A percentile compares a stretch with the other conserved stretches of the same genome.
Conservation (phyloP, 441 rosid species). For the Adansonia gregorii region DNA sequence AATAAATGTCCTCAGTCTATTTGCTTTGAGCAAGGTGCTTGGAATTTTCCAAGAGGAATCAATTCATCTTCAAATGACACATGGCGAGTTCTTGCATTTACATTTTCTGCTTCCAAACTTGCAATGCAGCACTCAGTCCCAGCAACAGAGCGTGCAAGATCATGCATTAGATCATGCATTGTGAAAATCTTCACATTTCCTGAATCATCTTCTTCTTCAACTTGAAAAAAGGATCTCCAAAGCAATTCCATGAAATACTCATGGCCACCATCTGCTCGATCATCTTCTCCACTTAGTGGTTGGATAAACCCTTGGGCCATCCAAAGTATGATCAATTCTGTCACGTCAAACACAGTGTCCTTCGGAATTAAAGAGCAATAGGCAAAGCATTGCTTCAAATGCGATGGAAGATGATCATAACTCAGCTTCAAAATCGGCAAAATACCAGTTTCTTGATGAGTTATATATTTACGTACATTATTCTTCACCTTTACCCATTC, state of each 20-base stretch:
- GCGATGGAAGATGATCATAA: conserved; percentile 5
- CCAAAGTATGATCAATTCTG: conserved; percentile 22
- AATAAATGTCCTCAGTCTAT: neutral
- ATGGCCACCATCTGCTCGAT: neutral
- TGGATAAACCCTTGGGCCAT: conserved; percentile 36
- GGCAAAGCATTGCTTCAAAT: conserved; percentile 16
- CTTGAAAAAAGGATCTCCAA: conserved; percentile 34
- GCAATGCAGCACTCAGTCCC: neutral
- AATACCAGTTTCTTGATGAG: neutral
- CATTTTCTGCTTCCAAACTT: no score
- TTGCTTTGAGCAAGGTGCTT: neutral
- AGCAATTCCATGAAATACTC: neutral
- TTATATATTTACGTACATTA: neutral
- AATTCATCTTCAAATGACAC: neutral
- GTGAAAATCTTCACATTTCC: neutral
- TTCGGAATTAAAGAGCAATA: conserved; percentile 11
- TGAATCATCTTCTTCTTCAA: neutral
- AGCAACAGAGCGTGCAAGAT: conserved; percentile 30
- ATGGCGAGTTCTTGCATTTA: neutral
- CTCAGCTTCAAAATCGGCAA: neutral
- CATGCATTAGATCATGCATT: conserved; percentile 41
- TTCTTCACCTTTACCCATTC: neutral
- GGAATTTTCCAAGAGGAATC: neutral
- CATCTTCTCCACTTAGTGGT: neutral
- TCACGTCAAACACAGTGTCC: neutral